A percentile compares a stretch with the other conserved stretches of the same genome.
Conservation (phyloP, 73 alveolate species). For the Uronychia setigera region DNA sequence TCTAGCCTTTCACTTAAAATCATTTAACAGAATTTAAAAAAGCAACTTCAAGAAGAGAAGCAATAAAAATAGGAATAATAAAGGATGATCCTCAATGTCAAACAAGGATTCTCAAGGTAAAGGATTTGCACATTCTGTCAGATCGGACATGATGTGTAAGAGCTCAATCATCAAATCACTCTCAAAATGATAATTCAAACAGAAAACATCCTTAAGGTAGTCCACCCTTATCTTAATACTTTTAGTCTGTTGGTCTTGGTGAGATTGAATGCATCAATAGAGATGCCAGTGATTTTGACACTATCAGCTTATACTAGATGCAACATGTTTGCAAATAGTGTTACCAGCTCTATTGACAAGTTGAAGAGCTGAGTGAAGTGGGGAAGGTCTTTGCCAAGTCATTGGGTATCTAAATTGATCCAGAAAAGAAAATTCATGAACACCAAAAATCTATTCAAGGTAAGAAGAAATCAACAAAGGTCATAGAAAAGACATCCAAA, state of each 20-base stretch:
- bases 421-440: neutral
- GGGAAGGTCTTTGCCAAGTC: constrained; percentile 38
- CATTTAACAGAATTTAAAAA: constrained; percentile 32
- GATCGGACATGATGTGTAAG: constrained; percentile 57
- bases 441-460: too few species aligned
- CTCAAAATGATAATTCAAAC: constrained; percentile 66
- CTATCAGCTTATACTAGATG: constrained; percentile 59
- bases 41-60: too few species aligned
- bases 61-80: too few species aligned
- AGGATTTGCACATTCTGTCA: constrained; percentile 75
- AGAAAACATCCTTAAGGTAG: constrained; percentile 56
- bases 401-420: constrained; percentile 27
- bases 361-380: constrained; percentile 59
- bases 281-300: constrained; percentile 51
- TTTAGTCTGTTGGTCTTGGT: constrained; percentile 35
- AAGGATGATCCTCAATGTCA: constrained; percentile 14
- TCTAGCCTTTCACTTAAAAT: neutral
- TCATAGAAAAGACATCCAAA: too few species aligned
- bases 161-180: constrained; percentile 68
- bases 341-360: constrained; percentile 56
- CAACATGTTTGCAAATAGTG: constrained; percentile 76
- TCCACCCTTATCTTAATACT: neutral
- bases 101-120: constrained; percentile 26
- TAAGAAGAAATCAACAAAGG: too few species aligned
- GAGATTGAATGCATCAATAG: constrained; percentile 70